Percentiles rank a stretch among this genome's conserved stretches.
Evolutionary conservation across 1,284 basidiomycete genomes (phyloP).

Genomic region (Irpex rosettiformis): DNA sequence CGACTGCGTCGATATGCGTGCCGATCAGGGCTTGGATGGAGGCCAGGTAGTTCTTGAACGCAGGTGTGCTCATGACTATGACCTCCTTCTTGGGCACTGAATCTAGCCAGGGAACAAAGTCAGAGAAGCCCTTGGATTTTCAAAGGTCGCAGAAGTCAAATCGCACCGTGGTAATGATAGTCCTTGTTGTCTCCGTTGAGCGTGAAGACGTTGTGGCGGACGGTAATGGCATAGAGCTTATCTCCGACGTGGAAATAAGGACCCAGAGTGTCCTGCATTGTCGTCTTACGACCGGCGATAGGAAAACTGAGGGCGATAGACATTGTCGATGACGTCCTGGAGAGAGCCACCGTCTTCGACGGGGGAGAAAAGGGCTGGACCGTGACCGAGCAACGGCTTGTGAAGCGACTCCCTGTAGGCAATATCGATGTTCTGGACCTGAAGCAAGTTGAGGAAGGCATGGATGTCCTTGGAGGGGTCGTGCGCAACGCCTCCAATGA

Average conservation of each 20-base stretch:
- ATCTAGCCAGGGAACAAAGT: conserved; percentile 1
- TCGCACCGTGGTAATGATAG: conserved; percentile 28
- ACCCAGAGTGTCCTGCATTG: conserved; percentile 34
- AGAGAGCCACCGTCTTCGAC: conserved; percentile 28
- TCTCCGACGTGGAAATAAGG: conserved; percentile 32
- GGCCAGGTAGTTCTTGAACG: not conserved
- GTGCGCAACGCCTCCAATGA: conserved; percentile 21
- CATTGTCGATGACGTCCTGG: conserved; percentile 31
- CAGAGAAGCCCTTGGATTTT: conserved; percentile 3
- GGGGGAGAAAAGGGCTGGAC: conserved; percentile 32
- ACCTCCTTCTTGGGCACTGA: conserved; percentile 9
- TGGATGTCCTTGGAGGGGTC: conserved; percentile 21
- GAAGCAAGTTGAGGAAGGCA: conserved; percentile 18
- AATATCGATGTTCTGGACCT: conserved; percentile 30
- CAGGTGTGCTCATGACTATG: conserved; percentile 3
- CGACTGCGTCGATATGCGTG: not conserved
- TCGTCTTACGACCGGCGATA: conserved; percentile 24
- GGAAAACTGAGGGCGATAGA: conserved; percentile 27
- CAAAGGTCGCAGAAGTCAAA: conserved; percentile 4
- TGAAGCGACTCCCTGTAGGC: conserved; percentile 33
- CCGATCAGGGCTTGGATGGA: conserved; percentile 2
- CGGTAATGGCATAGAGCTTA: conserved; percentile 34
- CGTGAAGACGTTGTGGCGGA: conserved; percentile 31
- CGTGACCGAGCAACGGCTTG: conserved; percentile 12
- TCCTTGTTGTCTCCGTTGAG: conserved; percentile 21